Base-by-base conservation (phyloP, 2,329 filamentous ascomycete species). In the Grosmannia huntii region DNA sequence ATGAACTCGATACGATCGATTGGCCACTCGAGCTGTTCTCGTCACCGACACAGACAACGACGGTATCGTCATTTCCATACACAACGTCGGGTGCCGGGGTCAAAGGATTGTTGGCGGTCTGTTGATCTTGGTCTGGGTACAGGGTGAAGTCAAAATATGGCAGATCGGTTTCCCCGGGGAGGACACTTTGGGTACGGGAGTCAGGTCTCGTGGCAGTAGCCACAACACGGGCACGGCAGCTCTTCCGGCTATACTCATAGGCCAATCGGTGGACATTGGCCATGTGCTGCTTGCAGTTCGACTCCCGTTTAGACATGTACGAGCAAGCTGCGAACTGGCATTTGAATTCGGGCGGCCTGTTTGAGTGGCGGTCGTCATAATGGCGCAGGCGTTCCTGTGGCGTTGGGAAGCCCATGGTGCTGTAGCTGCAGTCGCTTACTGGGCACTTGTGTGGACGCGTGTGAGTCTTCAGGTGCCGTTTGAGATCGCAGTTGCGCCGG, bases 241-340 rank as follows among this genome's bases (percentile, higher is more conserved):
- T 53, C 27, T 57, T 48, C 14, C 57, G 89, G 48, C 84, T 87
- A 59, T 86, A 83, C 61, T 86, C 75, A 64, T 91, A 91, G 21
- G 75, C 71, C 81, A 84, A 90, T 57, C 80, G 79, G 66, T 91
- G 87, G 1, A 84, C 81, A 69, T 90, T 90, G 73, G 90, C 87
- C 87, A 90, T 90, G 70, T 91, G 87, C 68, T 90, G 87, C 71
- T 90, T 90, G 78, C 85, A 89, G 69, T 91, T 91, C 62, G 83
- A 87, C 71, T 89, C 84, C 60, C 87, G 80, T 74, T 90, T 90
- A 33, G 86, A 89, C 51, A 79, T 77, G 72, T 90, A 90, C 1
- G 79, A 76, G 74, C 87, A 90, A 12, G 78, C 78, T 28, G 75
- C 70, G 67, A 78, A 90, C 28, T 77, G 70, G 72, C 87, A 91